Evolutionary conservation across 2,329 filamentous ascomycete genomes (phyloP), one percentile per base, ranked within the genome.

Genomic region (Sclerotinia minor): DNA sequence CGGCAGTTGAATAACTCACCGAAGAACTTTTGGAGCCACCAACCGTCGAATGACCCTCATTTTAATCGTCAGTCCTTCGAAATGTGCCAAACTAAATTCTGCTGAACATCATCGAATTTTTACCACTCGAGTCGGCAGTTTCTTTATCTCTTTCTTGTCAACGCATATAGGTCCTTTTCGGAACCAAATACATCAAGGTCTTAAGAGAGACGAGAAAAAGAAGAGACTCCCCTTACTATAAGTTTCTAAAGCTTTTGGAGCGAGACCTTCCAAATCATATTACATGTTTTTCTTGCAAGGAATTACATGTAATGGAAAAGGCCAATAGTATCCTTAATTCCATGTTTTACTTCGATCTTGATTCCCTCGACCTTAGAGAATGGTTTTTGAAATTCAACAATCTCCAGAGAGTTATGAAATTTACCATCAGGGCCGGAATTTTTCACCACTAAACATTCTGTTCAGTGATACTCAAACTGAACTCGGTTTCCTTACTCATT

Each of bases 131-230:
- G 41, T 67, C 71, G 64, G 65, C 67, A 1, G 61, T 67, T 19
- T 57, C 65, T 3, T 69, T 73, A 55, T 68, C 65, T 21, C 49
- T 73, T n/a, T 69, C 64, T 44, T 71, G 67, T 59, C 54, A 29
- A 50, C 44, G 63, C 26, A 54, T 71, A 26, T 68, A 69, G 29
- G 3, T 11, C 32, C 21, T 53, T n/a, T 57, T 70, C 15, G 69
- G 70, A 19, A 17, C 41, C 5, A 44, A 58, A 24, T 65, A 68
- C 35, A 63, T 72, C 32, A 24, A 24, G 24, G 54, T 32, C 21
- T n/a, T 57, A 13, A 41, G 24, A 9, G 3, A n/a, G 19, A 19
- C 19, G 21, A 19, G 5, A n/a, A 49, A n/a, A 9, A 49, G 8
- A 21, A 49, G 19, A 49, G n/a, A n/a, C n/a, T 21, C 19, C 6